Conservation (phyloP, 176 grass and related monocot species). For the Lolium rigidum region DNA sequence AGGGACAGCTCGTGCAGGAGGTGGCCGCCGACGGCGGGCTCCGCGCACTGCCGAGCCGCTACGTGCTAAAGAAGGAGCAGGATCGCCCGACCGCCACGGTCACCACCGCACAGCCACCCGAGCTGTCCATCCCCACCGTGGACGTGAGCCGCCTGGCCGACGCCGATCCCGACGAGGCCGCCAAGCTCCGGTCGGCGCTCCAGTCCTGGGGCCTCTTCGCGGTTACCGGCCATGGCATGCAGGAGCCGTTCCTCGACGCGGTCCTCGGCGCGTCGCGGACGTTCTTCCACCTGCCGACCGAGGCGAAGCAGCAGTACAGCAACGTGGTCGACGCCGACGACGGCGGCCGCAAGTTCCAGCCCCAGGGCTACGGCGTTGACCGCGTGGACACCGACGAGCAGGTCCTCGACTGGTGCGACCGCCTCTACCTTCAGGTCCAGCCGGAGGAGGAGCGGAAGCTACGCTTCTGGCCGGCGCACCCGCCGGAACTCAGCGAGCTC, state of each 20-base stretch:
- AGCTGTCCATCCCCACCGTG: constrained; percentile 48
- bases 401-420: constrained; percentile 60
- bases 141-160: constrained; percentile 49
- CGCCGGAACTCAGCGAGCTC: constrained; percentile 7
- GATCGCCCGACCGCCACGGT: not conserved
- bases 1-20: constrained; percentile 54
- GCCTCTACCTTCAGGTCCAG: constrained; percentile 54
- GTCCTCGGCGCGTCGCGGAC: constrained; percentile 33
- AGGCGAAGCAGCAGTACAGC: constrained; percentile 50
- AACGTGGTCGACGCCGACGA: constrained; percentile 45
- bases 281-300: constrained; percentile 63
- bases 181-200: constrained; percentile 52
- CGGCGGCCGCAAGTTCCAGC: constrained; percentile 39
- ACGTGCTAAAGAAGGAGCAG: constrained; percentile 41
- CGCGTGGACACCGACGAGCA: constrained; percentile 55
- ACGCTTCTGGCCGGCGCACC: constrained; percentile 43
- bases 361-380: constrained; percentile 68
- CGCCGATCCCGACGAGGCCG: constrained; percentile 45
- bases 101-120: not conserved
- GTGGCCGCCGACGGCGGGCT: constrained; percentile 18
- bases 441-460: constrained; percentile 40
- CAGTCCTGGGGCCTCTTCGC: constrained; percentile 63
- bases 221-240: constrained; percentile 45
- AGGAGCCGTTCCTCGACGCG: constrained; percentile 42
- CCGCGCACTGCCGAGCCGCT: constrained; percentile 43